A percentile compares a stretch with the other conserved stretches of the same genome.
These are phyloP conservation scores for Pezicula radicicola DNA, from an alignment of 2,329 filamentous ascomycete species.

Conservation along the genomic window DNA sequence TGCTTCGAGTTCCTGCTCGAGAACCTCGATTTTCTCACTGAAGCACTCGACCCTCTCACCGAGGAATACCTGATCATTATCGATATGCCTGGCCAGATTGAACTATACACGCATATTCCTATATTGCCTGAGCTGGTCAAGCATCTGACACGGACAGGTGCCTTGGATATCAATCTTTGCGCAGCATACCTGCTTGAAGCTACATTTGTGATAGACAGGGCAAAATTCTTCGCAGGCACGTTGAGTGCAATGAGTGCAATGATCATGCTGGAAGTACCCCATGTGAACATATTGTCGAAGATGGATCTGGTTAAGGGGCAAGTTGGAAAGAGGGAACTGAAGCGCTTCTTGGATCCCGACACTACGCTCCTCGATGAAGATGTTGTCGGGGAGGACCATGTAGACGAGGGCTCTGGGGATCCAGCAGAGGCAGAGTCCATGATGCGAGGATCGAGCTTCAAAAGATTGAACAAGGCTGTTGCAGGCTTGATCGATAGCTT, in stretches of 20 bases:
- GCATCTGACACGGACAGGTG: conserved; percentile 74
- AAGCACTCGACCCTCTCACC: conserved; percentile 78
- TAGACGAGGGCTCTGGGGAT: conserved; percentile 48
- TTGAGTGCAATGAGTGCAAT: conserved; percentile 97
- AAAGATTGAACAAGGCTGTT: conserved; percentile 81
- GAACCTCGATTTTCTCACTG: conserved; percentile 88
- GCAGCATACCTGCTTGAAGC: conserved; percentile 93
- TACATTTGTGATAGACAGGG: conserved; percentile 90
- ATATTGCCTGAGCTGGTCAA: conserved; percentile 82
- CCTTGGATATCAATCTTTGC: conserved; percentile 86
- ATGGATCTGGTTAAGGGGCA: conserved; percentile 96
- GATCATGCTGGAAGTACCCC: conserved; percentile 96
- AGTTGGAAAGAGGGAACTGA: conserved; percentile 81
- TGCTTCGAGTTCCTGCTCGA: conserved; percentile 96
- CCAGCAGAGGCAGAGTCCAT: conserved; percentile 63
- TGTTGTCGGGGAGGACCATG: conserved; percentile 34
- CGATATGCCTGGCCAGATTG: conserved; percentile 98
- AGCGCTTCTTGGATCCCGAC: conserved; percentile 87
- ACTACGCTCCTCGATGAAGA: conserved; percentile 76
- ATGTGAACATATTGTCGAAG: conserved; percentile 94
- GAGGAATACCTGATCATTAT: conserved; percentile 98
- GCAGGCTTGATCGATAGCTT: conserved; percentile 93
- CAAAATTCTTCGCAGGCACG: conserved; percentile 96
- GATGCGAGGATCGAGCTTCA: conserved; percentile 80
- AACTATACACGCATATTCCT: conserved; percentile 95